phyloP scores from a whole-genome alignment of 129 eudicot species.

The Pittosporum tobira region DNA sequence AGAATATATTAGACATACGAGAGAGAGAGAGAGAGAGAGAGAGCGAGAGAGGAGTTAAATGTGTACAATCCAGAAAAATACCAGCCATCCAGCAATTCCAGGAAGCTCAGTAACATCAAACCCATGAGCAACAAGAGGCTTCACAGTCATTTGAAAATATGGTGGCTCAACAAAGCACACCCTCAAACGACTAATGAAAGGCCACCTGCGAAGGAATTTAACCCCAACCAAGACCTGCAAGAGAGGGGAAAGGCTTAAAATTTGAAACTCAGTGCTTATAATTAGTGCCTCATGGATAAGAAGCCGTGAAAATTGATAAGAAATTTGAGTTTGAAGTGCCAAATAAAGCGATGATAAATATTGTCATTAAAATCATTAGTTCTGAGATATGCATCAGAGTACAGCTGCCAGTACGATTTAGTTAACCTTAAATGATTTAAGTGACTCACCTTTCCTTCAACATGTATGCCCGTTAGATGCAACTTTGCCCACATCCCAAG shows the following conservation, averaged over 20 bases:
- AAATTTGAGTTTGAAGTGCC: too few species aligned
- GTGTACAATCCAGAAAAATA: slow-evolving; percentile 1
- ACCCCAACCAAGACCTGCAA: slow-evolving; percentile 82
- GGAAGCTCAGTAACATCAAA: slow-evolving; percentile 92
- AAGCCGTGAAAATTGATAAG: too few species aligned
- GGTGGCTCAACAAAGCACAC: slow-evolving; percentile 91
- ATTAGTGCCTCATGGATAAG: not conserved
- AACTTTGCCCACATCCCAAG: slow-evolving; percentile 81
- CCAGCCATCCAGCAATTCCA: slow-evolving; percentile 98
- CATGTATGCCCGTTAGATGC: slow-evolving; percentile 88
- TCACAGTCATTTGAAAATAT: slow-evolving; percentile 91
- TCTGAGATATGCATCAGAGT: not conserved
- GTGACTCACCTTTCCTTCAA: slow-evolving; percentile 80
- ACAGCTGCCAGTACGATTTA: not conserved
- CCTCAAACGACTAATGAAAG: slow-evolving; percentile 76
- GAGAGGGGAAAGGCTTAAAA: not conserved
- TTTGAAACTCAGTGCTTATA: not conserved
- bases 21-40: not conserved
- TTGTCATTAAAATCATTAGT: not conserved
- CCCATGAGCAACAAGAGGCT: slow-evolving; percentile 85
- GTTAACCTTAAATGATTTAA: not conserved
- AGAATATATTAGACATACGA: not conserved
- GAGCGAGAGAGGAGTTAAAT: not conserved
- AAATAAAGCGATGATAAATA: too few species aligned
- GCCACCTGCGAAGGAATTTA: slow-evolving; percentile 75